Conservation (phyloP, 2,329 filamentous ascomycete genomes). For the Phialophora chinensis region DNA sequence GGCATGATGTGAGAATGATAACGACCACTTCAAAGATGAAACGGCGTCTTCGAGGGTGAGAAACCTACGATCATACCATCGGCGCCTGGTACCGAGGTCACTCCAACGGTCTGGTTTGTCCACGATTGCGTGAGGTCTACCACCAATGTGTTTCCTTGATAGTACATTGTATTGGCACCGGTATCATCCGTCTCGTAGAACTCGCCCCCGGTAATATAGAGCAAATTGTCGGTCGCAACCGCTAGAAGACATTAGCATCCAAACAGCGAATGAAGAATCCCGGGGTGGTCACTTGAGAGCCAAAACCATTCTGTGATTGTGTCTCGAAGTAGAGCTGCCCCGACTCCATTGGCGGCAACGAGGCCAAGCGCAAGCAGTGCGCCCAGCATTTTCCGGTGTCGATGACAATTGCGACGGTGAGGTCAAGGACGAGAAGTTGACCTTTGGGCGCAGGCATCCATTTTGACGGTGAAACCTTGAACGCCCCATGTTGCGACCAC, state of each 20-base stretch:
- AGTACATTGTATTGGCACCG: slow-evolving; percentile 1
- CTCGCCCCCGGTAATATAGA: slow-evolving; percentile 31
- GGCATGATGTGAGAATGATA: not conserved
- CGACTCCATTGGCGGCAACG: not conserved
- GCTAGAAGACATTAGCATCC: slow-evolving; percentile 13
- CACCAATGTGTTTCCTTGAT: slow-evolving; percentile 22
- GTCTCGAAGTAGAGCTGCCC: not conserved
- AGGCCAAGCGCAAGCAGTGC: slow-evolving; percentile 3
- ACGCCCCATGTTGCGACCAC: not conserved
- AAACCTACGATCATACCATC: slow-evolving; percentile 11
- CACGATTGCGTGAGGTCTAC: slow-evolving; percentile 31
- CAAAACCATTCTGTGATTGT: slow-evolving; percentile 7
- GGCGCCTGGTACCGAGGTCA: not conserved
- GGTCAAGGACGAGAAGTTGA: slow-evolving; percentile 6
- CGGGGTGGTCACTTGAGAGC: not conserved
- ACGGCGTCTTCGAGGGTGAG: not conserved
- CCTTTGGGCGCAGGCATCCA: not conserved
- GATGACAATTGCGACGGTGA: slow-evolving; percentile 1
- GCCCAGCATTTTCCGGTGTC: slow-evolving; percentile 3
- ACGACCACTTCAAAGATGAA: not conserved
- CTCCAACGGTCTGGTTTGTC: slow-evolving; percentile 27
- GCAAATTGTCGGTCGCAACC: slow-evolving; percentile 15
- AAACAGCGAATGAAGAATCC: not conserved
- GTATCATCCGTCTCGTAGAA: slow-evolving; percentile 12
- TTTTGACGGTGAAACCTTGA: not conserved